Evolutionary conservation across 331 rosid species (phyloP).

Genomic region (Telfairia occidentalis): DNA sequence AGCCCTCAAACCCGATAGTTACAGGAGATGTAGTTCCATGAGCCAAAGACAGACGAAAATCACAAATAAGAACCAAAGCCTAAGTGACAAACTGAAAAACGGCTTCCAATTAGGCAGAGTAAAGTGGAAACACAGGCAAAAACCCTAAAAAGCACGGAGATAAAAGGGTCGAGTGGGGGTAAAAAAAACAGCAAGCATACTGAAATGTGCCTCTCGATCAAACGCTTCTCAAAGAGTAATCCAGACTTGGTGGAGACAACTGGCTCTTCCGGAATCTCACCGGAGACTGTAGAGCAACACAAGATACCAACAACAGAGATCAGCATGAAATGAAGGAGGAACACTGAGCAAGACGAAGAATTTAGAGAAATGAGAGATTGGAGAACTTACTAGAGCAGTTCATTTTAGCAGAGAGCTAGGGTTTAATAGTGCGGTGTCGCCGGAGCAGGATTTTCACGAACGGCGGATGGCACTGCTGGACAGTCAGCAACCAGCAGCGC

Average conservation of each 20-base stretch:
- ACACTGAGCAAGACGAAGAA: background rate
- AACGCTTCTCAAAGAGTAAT: constrained; percentile 72
- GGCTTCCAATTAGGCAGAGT: background rate
- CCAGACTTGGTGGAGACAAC: constrained; percentile 80
- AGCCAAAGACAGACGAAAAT: background rate
- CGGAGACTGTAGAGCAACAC: constrained; percentile 56
- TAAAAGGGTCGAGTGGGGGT: background rate
- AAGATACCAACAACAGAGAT: constrained; percentile 20
- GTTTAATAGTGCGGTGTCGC: background rate
- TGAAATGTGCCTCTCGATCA: constrained; percentile 72
- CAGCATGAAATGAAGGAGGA: constrained; percentile 12
- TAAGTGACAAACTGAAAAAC: background rate
- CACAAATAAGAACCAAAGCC: background rate
- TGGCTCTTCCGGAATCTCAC: constrained; percentile 99
- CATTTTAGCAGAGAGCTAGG: constrained; percentile 31
- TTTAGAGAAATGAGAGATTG: background rate
- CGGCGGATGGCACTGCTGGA: background rate
- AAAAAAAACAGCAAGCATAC: constrained; percentile 22
- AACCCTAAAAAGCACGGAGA: constrained; percentile 27
- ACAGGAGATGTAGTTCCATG: background rate
- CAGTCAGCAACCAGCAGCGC: background rate
- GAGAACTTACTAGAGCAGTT: constrained; percentile 40
- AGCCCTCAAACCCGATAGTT: background rate
- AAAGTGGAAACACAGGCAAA: background rate
- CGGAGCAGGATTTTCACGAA: background rate